Evolutionary conservation across 352 stramenopile genomes (phyloP).

Genomic region (Globisporangium paroecandrum): DNA sequence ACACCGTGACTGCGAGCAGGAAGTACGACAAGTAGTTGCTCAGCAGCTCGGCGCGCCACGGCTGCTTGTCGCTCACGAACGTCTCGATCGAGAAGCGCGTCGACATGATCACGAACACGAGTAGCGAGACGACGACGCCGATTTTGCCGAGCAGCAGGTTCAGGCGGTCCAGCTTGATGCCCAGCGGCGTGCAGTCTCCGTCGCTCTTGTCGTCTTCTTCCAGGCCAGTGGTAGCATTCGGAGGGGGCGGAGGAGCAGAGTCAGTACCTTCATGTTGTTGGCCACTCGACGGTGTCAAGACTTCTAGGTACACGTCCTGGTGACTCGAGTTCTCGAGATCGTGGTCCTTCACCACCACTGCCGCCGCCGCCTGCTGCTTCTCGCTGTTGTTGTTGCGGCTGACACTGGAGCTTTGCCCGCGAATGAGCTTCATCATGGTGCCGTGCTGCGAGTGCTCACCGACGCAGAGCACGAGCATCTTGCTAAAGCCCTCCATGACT

Average conservation of each 20-base stretch:
- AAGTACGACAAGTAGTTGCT: constrained; percentile 73
- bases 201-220: neutral
- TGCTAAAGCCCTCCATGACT: constrained; percentile 70
- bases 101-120: constrained; percentile 63
- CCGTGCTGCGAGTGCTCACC: constrained; percentile 83
- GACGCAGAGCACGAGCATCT: constrained; percentile 86
- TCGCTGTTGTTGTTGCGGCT: neutral
- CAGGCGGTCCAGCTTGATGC: constrained; percentile 73
- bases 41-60: constrained; percentile 36
- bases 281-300: neutral
- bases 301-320: neutral
- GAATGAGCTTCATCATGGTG: constrained; percentile 70
- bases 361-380: neutral
- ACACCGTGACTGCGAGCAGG: constrained; percentile 85
- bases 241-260: neutral
- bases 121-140: constrained; percentile 45
- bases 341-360: neutral
- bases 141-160: constrained; percentile 70
- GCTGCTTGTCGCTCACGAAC: constrained; percentile 42
- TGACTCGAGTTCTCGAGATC: neutral
- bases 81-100: constrained; percentile 54
- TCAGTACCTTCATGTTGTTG: neutral
- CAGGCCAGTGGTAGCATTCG: neutral
- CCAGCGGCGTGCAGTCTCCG: constrained; percentile 37
- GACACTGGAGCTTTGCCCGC: constrained; percentile 4